Conservation (phyloP, 2,329 filamentous ascomycete genomes). For the Phialophora tarda region DNA sequence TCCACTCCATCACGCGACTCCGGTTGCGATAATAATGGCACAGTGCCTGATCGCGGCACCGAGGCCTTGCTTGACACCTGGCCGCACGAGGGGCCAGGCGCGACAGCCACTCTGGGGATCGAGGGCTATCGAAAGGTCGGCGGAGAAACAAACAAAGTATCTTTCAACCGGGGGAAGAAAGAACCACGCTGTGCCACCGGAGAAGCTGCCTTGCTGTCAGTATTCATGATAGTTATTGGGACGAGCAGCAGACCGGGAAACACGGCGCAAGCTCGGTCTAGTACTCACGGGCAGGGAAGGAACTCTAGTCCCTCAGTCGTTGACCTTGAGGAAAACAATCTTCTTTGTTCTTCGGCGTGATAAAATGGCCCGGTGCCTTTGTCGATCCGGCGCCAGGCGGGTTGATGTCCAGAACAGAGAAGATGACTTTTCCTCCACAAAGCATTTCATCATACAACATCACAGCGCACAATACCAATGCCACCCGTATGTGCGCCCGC, state of each 20-base stretch:
- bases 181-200: slow-evolving; percentile 34
- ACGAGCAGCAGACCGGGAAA: not conserved
- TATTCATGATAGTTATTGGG: not conserved
- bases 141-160: slow-evolving; percentile 27
- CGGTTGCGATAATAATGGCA: slow-evolving; percentile 37
- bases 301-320: slow-evolving; percentile 39
- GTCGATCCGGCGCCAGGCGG: slow-evolving; percentile 9
- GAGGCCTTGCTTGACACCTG: slow-evolving; percentile 34
- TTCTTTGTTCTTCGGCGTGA: slow-evolving; percentile 17
- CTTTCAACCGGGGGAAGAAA: slow-evolving; percentile 23
- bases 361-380: slow-evolving; percentile 10
- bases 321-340: slow-evolving; percentile 16
- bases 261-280: not conserved
- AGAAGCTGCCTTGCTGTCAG: slow-evolving; percentile 34
- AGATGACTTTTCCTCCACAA: slow-evolving; percentile 25
- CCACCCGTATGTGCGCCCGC: slow-evolving; percentile 28
- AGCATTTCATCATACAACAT: slow-evolving; percentile 38
- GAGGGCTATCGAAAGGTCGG: slow-evolving; percentile 36
- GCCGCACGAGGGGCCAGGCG: slow-evolving; percentile 23
- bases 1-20: slow-evolving; percentile 43
- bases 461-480: slow-evolving; percentile 34
- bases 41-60: slow-evolving; percentile 30
- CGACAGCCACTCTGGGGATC: slow-evolving; percentile 33
- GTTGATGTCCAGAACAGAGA: slow-evolving; percentile 16
- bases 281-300: slow-evolving; percentile 36